Evolutionary conservation across 495 filamentous ascomycete species (phyloP).

Genomic region (Bacidia gigantensis): DNA sequence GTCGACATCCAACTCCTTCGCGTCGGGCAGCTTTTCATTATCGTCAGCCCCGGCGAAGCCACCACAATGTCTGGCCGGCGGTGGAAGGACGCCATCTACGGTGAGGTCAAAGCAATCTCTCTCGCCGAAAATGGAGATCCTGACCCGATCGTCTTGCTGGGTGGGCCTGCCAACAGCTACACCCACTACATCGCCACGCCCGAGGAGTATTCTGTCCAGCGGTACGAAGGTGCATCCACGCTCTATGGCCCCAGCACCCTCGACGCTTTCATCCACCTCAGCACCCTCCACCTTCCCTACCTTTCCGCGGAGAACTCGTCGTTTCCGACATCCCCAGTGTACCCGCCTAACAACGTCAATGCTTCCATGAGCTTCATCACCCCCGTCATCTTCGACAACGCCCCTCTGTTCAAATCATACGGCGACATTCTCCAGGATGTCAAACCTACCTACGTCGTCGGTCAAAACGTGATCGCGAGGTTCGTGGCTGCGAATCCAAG

Average conservation of each 20-base stretch:
- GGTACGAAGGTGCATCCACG: conserved; percentile 92
- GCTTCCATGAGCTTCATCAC: conserved; percentile 68
- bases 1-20: conserved; percentile 85
- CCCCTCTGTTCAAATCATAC: conserved; percentile 57
- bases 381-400: conserved; percentile 60
- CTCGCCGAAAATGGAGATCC: conserved; percentile 20
- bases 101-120: conserved; percentile 32
- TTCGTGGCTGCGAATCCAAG: conserved; percentile 88
- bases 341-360: conserved; percentile 74
- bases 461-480: conserved; percentile 43
- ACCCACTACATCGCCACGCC: conserved; percentile 91
- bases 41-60: conserved; percentile 81
- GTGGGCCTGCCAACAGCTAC: conserved; percentile 91
- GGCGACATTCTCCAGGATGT: conserved; percentile 55
- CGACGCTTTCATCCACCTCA: conserved; percentile 80
- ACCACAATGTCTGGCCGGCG: conserved; percentile 90
- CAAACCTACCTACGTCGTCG: conserved; percentile 36
- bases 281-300: conserved; percentile 56
- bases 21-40: conserved; percentile 75
- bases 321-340: conserved; percentile 41
- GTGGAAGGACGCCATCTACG: conserved; percentile 70
- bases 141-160: conserved; percentile 66
- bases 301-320: conserved; percentile 36
- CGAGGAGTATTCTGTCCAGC: conserved; percentile 80
- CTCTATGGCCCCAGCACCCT: conserved; percentile 88